Base-by-base conservation (phyloP, 2,329 filamentous ascomycete species). In the Pseudonectria buxi region DNA sequence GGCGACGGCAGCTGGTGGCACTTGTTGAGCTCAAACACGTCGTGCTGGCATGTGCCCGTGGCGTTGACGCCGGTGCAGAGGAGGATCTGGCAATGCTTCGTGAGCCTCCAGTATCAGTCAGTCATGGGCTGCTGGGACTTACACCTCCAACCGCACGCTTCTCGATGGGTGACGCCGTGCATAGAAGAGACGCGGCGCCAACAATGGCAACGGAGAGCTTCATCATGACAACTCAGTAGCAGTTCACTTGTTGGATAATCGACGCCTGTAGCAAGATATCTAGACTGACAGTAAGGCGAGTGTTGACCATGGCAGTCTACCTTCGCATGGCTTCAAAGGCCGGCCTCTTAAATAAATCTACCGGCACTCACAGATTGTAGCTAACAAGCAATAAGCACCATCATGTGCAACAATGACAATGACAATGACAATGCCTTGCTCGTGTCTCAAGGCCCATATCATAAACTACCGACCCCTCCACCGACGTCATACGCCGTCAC, bases 61-160 rank as follows among this genome's bases (percentile, higher is more conserved):
- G 64, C 63, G 48, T 73, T 67, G 50, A 62, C 58, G 16, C 70
- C 71, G 18, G 61, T 69, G 59, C 72, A 75, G 35, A 73, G 55
- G 40, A 71, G 61, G 42, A 74, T 40, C 70, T 74, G 37, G 18
- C 18, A 22, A 9, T 22, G 18, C 18, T 22, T n/a, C n/a, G n/a
- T n/a, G n/a, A n/a, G n/a, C n/a, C n/a, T n/a, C n/a, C n/a, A n/a
- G n/a, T n/a, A n/a, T n/a, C n/a, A n/a, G n/a, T n/a, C n/a, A n/a
- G n/a, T n/a, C n/a, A n/a, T n/a, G n/a, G n/a, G n/a, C 14, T 13
- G 32, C 26, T 12, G 15, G 10, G 29, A 65, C 69, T 49, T 66
- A 72, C 69, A 50, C 68, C 69, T 36, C 68, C 69, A 6, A 68
- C 15, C 24, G 64, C 55, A 33, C 67, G 62, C 55, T 65, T 70